A percentile compares a stretch with the other conserved stretches of the same genome.
Conservation (phyloP, 257 asterid genomes). For the Solanum gandarillasii region DNA sequence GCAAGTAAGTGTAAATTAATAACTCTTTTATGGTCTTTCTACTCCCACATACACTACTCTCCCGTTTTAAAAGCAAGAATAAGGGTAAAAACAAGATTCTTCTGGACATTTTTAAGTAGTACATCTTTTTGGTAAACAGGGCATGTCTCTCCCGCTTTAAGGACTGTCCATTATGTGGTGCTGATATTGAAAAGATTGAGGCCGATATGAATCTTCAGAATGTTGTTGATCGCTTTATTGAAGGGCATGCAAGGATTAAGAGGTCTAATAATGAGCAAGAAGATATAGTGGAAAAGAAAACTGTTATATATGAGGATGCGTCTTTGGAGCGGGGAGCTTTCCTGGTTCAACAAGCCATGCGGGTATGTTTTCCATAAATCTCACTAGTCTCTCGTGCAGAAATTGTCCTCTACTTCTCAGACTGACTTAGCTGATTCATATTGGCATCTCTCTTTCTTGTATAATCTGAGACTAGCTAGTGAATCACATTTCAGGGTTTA, state of each 20-base stretch:
- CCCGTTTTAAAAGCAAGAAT: neutral
- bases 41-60: neutral
- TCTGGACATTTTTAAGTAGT: neutral
- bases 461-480: neutral
- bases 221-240: conserved; percentile 85
- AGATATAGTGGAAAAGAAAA: conserved; percentile 43
- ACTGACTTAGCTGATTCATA: neutral
- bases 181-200: conserved; percentile 88
- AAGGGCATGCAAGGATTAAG: conserved; percentile 96
- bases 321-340: conserved; percentile 93
- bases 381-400: neutral
- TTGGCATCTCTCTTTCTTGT: neutral
- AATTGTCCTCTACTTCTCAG: neutral
- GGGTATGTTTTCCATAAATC: conserved; percentile 49
- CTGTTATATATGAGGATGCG: conserved; percentile 83
- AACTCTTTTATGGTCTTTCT: neutral
- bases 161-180: conserved; percentile 97
- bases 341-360: conserved; percentile 97
- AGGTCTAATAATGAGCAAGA: conserved; percentile 60
- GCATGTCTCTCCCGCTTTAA: conserved; percentile 71
- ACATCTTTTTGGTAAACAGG: conserved; percentile 31
- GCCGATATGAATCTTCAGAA: conserved; percentile 72
- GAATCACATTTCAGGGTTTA: neutral
- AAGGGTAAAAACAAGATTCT: neutral
- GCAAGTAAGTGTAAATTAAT: conserved; percentile 57